Evolutionary conservation across 2,329 filamentous ascomycete genomes (phyloP).

Genomic region (Cephalotrichum gorgonifer): DNA sequence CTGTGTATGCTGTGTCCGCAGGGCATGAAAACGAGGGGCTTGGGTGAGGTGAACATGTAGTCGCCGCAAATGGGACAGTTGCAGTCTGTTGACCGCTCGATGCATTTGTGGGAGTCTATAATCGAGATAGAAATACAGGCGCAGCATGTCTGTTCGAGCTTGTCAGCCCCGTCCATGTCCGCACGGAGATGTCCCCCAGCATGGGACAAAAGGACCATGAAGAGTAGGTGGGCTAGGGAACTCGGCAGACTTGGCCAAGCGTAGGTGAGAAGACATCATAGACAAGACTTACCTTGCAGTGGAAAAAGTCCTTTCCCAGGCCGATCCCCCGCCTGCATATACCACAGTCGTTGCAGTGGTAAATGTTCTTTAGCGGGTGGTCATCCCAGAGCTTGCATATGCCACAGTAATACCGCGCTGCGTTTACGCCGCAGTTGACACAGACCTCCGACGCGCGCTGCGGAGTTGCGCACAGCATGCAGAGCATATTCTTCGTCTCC

Average conservation of each 20-base stretch:
- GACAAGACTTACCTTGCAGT: constrained; percentile 75
- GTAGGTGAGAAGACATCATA: not conserved
- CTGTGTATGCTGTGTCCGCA: constrained; percentile 96
- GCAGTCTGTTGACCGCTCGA: constrained; percentile 87
- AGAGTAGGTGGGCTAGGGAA: not conserved
- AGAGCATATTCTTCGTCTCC: constrained; percentile 90
- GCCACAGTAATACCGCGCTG: constrained; percentile 85
- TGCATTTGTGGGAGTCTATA: constrained; percentile 78
- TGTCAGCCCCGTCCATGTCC: too few species aligned
- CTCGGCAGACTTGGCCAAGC: not conserved
- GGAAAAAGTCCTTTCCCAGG: constrained; percentile 91
- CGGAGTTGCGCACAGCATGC: constrained; percentile 84
- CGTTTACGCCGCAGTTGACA: constrained; percentile 61
- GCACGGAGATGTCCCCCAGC: not conserved
- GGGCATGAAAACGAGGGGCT: constrained; percentile 83
- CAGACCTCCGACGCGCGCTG: constrained; percentile 76
- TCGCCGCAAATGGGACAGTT: constrained; percentile 96
- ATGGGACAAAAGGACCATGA: constrained; percentile 3
- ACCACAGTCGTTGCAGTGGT: constrained; percentile 92
- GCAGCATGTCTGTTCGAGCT: constrained; percentile 62
- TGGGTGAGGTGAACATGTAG: constrained; percentile 88
- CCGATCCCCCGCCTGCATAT: constrained; percentile 88
- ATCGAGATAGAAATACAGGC: constrained; percentile 89
- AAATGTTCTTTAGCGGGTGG: constrained; percentile 80
- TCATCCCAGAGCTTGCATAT: constrained; percentile 98